Evolutionary conservation across 73 alveolate species (phyloP).

Genomic region (Paramecium biaurelia): DNA sequence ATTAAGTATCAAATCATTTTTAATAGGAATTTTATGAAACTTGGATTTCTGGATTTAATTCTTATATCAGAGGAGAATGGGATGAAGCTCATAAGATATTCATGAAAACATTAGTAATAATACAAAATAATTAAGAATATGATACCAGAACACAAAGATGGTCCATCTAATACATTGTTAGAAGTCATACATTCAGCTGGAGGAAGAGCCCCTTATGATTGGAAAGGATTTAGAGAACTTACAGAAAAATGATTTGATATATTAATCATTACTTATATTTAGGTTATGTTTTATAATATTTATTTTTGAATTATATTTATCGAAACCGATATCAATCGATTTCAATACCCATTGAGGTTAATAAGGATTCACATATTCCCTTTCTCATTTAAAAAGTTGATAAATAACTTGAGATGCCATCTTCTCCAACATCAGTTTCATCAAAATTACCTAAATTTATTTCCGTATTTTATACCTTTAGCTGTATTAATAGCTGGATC

Average conservation of each 20-base stretch:
- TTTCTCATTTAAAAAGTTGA: background rate
- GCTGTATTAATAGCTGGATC: conserved; percentile 21
- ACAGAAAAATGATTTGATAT: conserved; percentile 75
- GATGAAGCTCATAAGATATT: conserved; percentile 78
- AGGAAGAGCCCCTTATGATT: conserved; percentile 80
- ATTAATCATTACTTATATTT: background rate
- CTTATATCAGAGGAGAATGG: conserved; percentile 90
- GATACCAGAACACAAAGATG: conserved; percentile 67
- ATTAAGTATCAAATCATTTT: conserved; percentile 8
- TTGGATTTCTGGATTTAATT: conserved; percentile 78
- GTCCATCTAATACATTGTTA: conserved; percentile 65
- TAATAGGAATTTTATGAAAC: conserved; percentile 72
- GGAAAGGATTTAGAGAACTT: conserved; percentile 88
- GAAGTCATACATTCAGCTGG: conserved; percentile 63
- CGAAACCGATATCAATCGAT: background rate
- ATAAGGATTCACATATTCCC: background rate
- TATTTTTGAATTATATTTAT: background rate
- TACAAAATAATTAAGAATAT: background rate
- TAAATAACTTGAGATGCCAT: background rate
- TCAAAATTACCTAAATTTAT: background rate
- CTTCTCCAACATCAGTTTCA: conserved; percentile 51
- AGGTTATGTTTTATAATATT: background rate
- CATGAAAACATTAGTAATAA: conserved; percentile 65
- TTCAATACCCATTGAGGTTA: background rate
- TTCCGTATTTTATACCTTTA: background rate